Evolutionary conservation across 352 stramenopile species (phyloP).

Genomic region (Globisporangium orthogonon): DNA sequence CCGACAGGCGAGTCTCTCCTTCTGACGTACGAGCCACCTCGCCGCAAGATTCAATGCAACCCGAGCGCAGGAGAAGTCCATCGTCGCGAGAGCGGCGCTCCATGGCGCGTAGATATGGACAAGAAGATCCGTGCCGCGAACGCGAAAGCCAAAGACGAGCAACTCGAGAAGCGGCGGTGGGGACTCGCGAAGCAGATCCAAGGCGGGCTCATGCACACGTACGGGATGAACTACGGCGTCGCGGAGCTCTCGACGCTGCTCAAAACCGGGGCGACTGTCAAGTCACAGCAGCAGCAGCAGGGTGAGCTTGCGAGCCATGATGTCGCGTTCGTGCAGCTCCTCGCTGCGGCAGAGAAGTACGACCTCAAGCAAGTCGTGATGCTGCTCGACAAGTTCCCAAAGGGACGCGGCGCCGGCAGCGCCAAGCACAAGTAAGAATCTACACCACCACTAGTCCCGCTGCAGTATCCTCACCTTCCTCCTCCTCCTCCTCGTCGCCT

Average conservation of each 20-base stretch:
- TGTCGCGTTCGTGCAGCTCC: conserved; percentile 50
- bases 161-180: conserved; percentile 64
- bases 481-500: background rate
- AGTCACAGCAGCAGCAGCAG: conserved; percentile 11
- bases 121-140: conserved; percentile 35
- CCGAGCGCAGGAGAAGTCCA: conserved; percentile 59
- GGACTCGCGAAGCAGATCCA: conserved; percentile 71
- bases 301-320: conserved; percentile 35
- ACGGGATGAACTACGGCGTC: conserved; percentile 65
- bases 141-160: conserved; percentile 38
- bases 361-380: conserved; percentile 60
- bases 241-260: conserved; percentile 55
- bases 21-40: conserved; percentile 2
- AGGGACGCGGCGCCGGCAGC: conserved; percentile 24
- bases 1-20: background rate
- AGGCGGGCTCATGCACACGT: conserved; percentile 61
- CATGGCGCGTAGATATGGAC: conserved; percentile 43
- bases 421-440: conserved; percentile 17
- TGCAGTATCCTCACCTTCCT: background rate
- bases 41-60: conserved; percentile 50
- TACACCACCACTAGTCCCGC: too few relatives aligned
- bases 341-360: conserved; percentile 70
- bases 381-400: conserved; percentile 67
- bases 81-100: conserved; percentile 35
- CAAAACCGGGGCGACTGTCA: conserved; percentile 45